Base-by-base conservation (phyloP, 805 yeast species). In the Wickerhamiella slavikovae region DNA sequence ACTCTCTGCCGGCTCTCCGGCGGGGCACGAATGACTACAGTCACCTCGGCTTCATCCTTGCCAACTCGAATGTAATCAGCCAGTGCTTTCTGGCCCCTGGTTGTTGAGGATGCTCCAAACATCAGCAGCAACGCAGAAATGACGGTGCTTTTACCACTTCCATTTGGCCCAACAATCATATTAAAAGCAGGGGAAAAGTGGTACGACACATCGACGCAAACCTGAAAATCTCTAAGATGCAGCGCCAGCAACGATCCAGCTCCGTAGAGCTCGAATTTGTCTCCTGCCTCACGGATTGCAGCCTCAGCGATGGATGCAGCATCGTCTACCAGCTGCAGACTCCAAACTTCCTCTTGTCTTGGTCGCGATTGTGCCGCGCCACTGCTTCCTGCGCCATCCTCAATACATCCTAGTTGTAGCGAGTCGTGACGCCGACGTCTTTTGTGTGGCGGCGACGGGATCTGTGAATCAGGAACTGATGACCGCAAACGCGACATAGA, bases 141-240 rank as follows among this genome's bases (percentile, higher is more conserved):
- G 42, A 89, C 67, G 0, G 96, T 80, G 22, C 89, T 72, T 44
- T 89, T 89, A 5, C 98, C 98, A 0, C 93, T 68, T 21, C 99
- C 99, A 48, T 89, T 89, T 9, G 95, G 95, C 0, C 95, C 98
- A 30, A 89, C 74, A 34, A 89, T 76, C 72, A 89, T 68, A 46
- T 89, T 89, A 45, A 89, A 58, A 2, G 72, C 60, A 0, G 95
- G 94, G 0, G 85, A 75, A 33, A 85, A 62, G 23, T 61, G 59
- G 49, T 34, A 43, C 10, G 40, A 29, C 6, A 37, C 34, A 22
- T 36, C 34, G 2, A 23, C 24, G 16, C 43, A 37, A 11, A 42
- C 42, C 35, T 43, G 47, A 31, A 43, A 42, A 20, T 43, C 22
- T 8, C 23, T 27, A 2, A 43, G 37, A 3, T 38, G 31, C 23